Conservation (phyloP, 2,329 filamentous ascomycete genomes). For the Teratosphaeria pseudoeucalypti region DNA sequence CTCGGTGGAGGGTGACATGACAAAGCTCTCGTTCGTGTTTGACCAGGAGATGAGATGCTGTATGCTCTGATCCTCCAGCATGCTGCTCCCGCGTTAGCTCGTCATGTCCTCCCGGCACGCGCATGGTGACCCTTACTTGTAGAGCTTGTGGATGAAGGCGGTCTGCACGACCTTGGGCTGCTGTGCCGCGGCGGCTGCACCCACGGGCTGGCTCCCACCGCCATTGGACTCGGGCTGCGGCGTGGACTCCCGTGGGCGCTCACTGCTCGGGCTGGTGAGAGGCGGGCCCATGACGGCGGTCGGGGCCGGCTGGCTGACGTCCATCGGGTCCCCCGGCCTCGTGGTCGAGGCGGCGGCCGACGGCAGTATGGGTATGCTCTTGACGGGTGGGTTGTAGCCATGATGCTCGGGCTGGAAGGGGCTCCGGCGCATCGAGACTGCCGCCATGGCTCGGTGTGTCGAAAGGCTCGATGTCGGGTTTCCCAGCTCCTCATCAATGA, state of each 20-base stretch:
- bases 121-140: constrained; percentile 60
- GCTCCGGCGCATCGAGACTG: constrained; percentile 28
- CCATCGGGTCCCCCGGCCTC: constrained; percentile 19
- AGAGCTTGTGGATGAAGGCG: constrained; percentile 97
- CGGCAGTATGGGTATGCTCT: constrained; percentile 21
- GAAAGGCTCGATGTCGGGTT: neutral
- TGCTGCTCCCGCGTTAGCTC: constrained; percentile 48
- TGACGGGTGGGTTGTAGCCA: constrained; percentile 12
- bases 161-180: constrained; percentile 98
- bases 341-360: constrained; percentile 12
- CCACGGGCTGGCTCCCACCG: constrained; percentile 36
- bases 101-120: neutral
- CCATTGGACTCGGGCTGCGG: constrained; percentile 23
- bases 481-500: neutral
- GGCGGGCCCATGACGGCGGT: constrained; percentile 21
- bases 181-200: constrained; percentile 64
- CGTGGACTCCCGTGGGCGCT: constrained; percentile 2
- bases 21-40: constrained; percentile 85
- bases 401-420: constrained; percentile 19
- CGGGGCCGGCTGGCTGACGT: constrained; percentile 14
- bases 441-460: constrained; percentile 28
- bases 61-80: constrained; percentile 90
- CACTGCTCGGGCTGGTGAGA: constrained; percentile 7
- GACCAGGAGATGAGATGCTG: constrained; percentile 97
- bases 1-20: constrained; percentile 95